These are phyloP conservation scores for Hericium erinaceus DNA, from an alignment of 768 basidiomycete genomes.

Conservation along the genomic window DNA sequence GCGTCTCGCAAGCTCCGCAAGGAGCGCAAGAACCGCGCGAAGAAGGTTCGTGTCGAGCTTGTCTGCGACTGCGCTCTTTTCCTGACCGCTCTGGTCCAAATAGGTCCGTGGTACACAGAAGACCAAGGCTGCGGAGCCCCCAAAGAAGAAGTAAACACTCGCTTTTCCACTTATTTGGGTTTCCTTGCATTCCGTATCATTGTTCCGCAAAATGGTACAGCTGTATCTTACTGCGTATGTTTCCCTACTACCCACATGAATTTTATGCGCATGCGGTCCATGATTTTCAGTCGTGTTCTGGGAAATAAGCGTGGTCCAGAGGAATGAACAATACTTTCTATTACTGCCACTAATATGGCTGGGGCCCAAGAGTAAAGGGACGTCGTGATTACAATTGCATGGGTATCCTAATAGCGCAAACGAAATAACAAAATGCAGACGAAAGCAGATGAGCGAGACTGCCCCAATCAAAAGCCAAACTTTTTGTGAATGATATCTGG, in stretches of 20 bases:
- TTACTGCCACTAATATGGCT: too few species aligned
- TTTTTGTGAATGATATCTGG: constrained; percentile 98
- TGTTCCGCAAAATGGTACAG: constrained; percentile 26
- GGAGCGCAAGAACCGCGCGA: constrained; percentile 98
- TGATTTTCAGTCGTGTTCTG: neutral
- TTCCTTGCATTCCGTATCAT: constrained; percentile 28
- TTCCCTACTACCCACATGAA: constrained; percentile 20
- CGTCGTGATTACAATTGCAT: neutral
- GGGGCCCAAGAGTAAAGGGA: too few species aligned
- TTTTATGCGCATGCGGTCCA: constrained; percentile 22
- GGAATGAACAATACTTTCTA: neutral
- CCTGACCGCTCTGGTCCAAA: neutral
- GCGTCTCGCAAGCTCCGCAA: constrained; percentile 96
- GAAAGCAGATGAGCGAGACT: too few species aligned
- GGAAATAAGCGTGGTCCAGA: neutral
- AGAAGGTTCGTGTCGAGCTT: constrained; percentile 67
- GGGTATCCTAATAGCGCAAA: constrained; percentile 8
- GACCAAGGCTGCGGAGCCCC: constrained; percentile 82
- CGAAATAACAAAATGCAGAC: too few species aligned
- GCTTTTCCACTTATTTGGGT: constrained; percentile 14
- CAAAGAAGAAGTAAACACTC: constrained; percentile 81
- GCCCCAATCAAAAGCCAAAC: constrained; percentile 54
- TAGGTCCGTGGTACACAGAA: constrained; percentile 96
- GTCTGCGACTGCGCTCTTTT: constrained; percentile 1
- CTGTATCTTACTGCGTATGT: constrained; percentile 35